Percentiles rank a stretch among this genome's conserved stretches.
Evolutionary conservation across 2,329 filamentous ascomycete species (phyloP).

Genomic region (Metarhizium anisopliae): DNA sequence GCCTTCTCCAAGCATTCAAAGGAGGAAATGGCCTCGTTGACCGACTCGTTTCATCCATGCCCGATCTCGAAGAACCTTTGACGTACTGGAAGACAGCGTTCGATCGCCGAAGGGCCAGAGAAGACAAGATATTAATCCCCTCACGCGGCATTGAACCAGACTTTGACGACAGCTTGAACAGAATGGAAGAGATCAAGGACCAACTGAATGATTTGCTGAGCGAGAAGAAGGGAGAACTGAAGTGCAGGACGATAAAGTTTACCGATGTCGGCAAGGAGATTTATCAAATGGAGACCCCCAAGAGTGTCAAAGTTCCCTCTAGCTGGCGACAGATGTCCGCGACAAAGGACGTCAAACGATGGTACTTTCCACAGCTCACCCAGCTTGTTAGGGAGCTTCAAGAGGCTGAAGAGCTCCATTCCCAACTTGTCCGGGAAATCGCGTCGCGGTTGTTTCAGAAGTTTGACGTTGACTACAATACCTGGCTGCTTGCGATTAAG

Average conservation of each 20-base stretch:
- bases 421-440: constrained; percentile 83
- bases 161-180: constrained; percentile 75
- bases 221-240: constrained; percentile 62
- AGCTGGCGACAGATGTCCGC: constrained; percentile 95
- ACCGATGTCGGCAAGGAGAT: constrained; percentile 92
- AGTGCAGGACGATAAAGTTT: constrained; percentile 64
- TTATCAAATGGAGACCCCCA: constrained; percentile 89
- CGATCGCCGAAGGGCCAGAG: constrained; percentile 68
- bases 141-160: constrained; percentile 82
- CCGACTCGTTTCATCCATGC: constrained; percentile 76
- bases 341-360: constrained; percentile 81
- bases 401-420: constrained; percentile 89
- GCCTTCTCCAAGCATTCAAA: constrained; percentile 63
- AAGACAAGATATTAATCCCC: constrained; percentile 75
- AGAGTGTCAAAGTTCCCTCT: constrained; percentile 73
- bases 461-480: constrained; percentile 79
- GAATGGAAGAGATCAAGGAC: constrained; percentile 65
- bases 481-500: constrained; percentile 83
- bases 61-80: constrained; percentile 65
- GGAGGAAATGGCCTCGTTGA: constrained; percentile 78
- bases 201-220: constrained; percentile 65
- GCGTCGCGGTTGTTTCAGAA: constrained; percentile 73
- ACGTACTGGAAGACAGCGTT: constrained; percentile 89
- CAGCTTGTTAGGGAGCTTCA: constrained; percentile 78
- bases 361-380: constrained; percentile 81